A percentile compares a stretch with the other conserved stretches of the same genome.
Conservation (phyloP, 495 filamentous ascomycete species). For the Lindgomyces ingoldianus region DNA sequence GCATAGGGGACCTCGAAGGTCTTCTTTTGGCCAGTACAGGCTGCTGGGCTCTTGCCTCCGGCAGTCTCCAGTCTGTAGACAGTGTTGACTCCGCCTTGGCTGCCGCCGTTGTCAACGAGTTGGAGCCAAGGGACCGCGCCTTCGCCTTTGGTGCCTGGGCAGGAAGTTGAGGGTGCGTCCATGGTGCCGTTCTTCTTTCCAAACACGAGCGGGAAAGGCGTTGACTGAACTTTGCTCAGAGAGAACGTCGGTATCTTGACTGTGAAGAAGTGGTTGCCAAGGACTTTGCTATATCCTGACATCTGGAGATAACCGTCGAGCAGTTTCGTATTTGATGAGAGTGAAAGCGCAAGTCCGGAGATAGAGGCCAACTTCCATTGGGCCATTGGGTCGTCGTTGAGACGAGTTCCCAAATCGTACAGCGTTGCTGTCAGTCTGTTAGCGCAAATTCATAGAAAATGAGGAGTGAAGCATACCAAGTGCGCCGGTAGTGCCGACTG, state of each 20-base stretch:
- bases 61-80: constrained; percentile 39
- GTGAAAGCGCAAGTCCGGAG: constrained; percentile 31
- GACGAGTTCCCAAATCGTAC: constrained; percentile 32
- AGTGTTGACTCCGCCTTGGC: constrained; percentile 31
- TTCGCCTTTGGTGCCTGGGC: constrained; percentile 24
- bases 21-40: constrained; percentile 16
- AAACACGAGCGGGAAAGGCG: constrained; percentile 27
- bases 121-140: constrained; percentile 33
- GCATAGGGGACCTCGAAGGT: constrained; percentile 34
- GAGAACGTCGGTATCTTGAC: constrained; percentile 29
- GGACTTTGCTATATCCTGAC: constrained; percentile 27
- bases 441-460: background rate
- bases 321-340: background rate
- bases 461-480: constrained; percentile 22
- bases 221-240: constrained; percentile 12
- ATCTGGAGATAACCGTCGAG: constrained; percentile 16
- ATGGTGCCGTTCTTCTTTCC: constrained; percentile 28
- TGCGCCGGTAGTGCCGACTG: constrained; percentile 27
- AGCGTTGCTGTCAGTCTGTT: constrained; percentile 26
- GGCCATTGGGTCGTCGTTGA: constrained; percentile 28
- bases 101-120: constrained; percentile 24
- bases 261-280: constrained; percentile 39
- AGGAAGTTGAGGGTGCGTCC: constrained; percentile 27
- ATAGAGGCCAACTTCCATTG: constrained; percentile 25
- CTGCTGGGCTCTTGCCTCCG: constrained; percentile 31